Evolutionary conservation across 768 basidiomycete genomes (phyloP).

Genomic region (Sarcomyxa edulis): DNA sequence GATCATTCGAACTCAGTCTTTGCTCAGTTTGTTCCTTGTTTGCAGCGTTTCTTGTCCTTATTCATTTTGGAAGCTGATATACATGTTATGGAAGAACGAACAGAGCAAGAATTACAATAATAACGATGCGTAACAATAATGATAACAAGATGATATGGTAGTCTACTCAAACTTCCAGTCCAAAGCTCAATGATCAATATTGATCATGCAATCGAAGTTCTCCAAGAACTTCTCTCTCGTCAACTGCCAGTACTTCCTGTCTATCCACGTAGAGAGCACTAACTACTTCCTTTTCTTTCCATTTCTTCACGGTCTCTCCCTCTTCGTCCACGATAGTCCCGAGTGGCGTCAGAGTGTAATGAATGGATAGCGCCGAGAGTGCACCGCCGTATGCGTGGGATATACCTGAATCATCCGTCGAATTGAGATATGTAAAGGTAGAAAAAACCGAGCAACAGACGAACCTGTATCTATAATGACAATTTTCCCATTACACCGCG

Average conservation of each 20-base stretch:
- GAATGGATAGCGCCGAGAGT: slow-evolving; percentile 81
- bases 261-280: slow-evolving; percentile 57
- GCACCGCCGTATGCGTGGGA: slow-evolving; percentile 95
- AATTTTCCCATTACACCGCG: slow-evolving; percentile 86
- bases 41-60: no score
- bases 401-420: slow-evolving; percentile 51
- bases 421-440: no score
- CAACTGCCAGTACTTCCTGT: slow-evolving; percentile 44
- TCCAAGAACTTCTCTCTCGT: slow-evolving; percentile 41
- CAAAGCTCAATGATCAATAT: no score
- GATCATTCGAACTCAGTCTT: no score
- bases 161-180: no score
- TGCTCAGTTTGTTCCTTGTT: no score
- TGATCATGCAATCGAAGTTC: slow-evolving; percentile 31
- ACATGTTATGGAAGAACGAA: no score
- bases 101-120: no score
- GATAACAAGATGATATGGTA: no score
- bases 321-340: slow-evolving; percentile 15
- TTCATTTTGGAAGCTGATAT: no score
- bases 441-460: not conserved
- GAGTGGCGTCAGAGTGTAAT: slow-evolving; percentile 74
- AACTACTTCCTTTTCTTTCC: slow-evolving; percentile 62
- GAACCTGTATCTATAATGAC: slow-evolving; percentile 93
- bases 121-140: no score
- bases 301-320: slow-evolving; percentile 29